Base-by-base conservation (phyloP, 23 red algal species). In the Cyanidioschyzon merolae region DNA sequence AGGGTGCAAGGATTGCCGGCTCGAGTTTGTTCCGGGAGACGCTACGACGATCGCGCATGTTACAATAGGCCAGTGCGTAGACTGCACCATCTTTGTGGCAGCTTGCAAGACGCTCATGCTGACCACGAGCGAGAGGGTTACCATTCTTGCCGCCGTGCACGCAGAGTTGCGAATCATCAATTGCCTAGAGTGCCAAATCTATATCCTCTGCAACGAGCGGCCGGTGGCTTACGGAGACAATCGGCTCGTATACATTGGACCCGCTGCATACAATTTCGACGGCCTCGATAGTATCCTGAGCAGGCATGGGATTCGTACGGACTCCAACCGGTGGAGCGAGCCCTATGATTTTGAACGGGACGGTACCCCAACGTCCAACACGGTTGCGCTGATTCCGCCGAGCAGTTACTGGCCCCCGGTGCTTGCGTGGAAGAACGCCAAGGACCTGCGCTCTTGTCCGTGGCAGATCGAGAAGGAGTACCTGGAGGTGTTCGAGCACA, bases 331-430 rank as follows among this genome's bases (percentile, higher is more conserved):
- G n/a, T 71, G 63, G 63, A 71, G 29, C 16, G 12, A 7, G 3
- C 63, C 63, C 12, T 71, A 17, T 35, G 63, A 71, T 35, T 15
- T 71, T 32, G 63, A 71, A 71, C 63, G 63, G 12, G 32, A 71
- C 29, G 63, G n/a, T 7, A 3, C 21, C 16, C 63, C 63, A 27
- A 7, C 7, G 3, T 27, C 63, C 29, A 25, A 27, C 29, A 27
- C 63, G 16, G 63, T 71, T 27, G 63, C n/a, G 21, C 63, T 25
- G 32, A 3, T 71, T 7, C 63, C 63, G 63, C 63, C 63, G n/a
- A 71, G 32, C 29, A 27, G 12, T 35, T 71, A 71, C 63, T 71
- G 63, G 63, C 63, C 63, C n/a, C n/a, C 32, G 29, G 63, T 35
- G 30, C n/a, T 35, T 7, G n/a, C 63, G 29, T 71, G 63, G 63